Base-by-base conservation (phyloP, 108 stramenopile species). In the Cyclotella kingstonii region DNA sequence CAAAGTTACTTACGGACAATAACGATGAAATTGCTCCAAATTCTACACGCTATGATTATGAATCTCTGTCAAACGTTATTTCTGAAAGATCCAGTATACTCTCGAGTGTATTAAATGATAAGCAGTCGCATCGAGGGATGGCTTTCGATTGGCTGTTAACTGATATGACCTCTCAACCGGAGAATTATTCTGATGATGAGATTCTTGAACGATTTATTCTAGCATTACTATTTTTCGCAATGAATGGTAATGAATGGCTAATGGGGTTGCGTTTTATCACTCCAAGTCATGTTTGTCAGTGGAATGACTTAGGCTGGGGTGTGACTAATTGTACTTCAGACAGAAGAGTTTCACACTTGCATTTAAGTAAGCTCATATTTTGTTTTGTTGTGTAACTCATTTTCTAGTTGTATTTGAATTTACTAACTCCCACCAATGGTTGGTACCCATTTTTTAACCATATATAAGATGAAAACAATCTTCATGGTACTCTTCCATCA, bases 401-500 rank as follows among this genome's bases (percentile, higher is more conserved):
- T n/a, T 11, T 23, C 9, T 25, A 23, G 9, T 10, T 12, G 26
- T 48, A 5, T 18, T 6, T 11, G 6, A 36, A 9, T 36, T 11
- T 36, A 6, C 9, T 11, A 6, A 36, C 8, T 6, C 15, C 31
- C 10, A 35, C 17, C 6, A 4, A 8, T 41, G 22, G 18, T 61
- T 3, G 29, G 3, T 76, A 12, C n/a, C n/a, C n/a, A n/a, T n/a
- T n/a, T n/a, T n/a, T n/a, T n/a, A n/a, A n/a, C n/a, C n/a, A n/a
- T n/a, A 33, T 28, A 26, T 15, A 62, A 33, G 56, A 35, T 27
- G 65, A 71, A n/a, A 81, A 81, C 59, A 73, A 81, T 26, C 61
- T 84, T 34, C n/a, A 53, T 54, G 84, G 84, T 9, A 15, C 39
- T 8, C 40, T 84, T 23, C 84, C 84, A 8, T 34, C 44, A 10